These are phyloP conservation scores for Daldinia sp. DNA, from an alignment of 2,329 filamentous ascomycete genomes.

Conservation along the genomic window DNA sequence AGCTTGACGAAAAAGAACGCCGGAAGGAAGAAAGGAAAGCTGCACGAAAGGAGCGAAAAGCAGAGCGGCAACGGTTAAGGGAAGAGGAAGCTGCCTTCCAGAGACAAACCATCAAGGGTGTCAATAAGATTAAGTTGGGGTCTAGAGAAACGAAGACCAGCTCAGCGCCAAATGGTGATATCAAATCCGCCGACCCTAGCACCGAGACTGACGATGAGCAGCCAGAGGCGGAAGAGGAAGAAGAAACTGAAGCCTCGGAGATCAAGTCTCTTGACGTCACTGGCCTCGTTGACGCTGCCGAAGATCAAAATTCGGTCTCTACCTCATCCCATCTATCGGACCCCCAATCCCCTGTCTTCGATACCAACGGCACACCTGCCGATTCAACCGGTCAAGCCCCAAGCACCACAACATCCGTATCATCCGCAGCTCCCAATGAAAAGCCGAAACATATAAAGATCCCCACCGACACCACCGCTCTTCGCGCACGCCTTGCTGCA, in stretches of 20 bases:
- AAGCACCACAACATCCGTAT: conserved; percentile 72
- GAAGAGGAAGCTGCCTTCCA: conserved; percentile 53
- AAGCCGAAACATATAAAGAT: conserved; percentile 73
- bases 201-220: conserved; percentile 2
- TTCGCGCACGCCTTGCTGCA: conserved; percentile 80
- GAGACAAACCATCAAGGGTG: conserved; percentile 50
- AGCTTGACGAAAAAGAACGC: conserved; percentile 53
- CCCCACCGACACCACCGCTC: conserved; percentile 75
- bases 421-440: conserved; percentile 68
- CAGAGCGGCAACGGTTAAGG: conserved; percentile 50
- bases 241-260: conserved; percentile 42
- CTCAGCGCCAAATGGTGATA: conserved; percentile 25
- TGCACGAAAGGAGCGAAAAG: conserved; percentile 55
- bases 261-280: conserved; percentile 57
- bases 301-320: conserved; percentile 47
- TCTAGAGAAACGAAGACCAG: conserved; percentile 44
- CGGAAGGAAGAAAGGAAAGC: conserved; percentile 60
- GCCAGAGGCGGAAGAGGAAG: conserved; percentile 17
- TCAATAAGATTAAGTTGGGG: conserved; percentile 49
- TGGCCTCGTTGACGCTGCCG: conserved; percentile 58
- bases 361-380: conserved; percentile 57
- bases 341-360: conserved; percentile 68
- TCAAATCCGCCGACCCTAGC: conserved; percentile 6
- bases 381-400: conserved; percentile 56
- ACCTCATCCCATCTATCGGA: conserved; percentile 55